Evolutionary conservation across 192 early-diverging fungal genomes (phyloP).

Genomic region (Chytriomyces sp.): DNA sequence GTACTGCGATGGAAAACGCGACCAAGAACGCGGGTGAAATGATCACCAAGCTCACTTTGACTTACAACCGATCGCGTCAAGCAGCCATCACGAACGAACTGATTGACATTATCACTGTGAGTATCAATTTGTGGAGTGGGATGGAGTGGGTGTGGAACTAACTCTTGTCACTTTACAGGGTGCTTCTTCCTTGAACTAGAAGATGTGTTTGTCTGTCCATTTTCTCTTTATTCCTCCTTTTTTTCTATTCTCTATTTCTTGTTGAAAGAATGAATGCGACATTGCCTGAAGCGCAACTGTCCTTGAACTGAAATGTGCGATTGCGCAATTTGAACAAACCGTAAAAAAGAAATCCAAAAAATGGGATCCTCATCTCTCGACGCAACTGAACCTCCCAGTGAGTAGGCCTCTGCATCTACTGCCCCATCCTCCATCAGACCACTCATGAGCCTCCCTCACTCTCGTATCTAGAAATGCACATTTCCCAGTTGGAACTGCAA

Average conservation of each 20-base stretch:
- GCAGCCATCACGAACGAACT: conserved; percentile 98
- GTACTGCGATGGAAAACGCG: conserved; percentile 99
- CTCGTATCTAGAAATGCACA: conserved; percentile 83
- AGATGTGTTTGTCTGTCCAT: not conserved
- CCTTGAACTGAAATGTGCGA: no score
- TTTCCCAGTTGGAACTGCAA: conserved; percentile 84
- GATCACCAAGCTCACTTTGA: conserved; percentile 93
- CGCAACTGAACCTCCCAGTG: conserved; percentile 12
- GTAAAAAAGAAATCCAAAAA: no score
- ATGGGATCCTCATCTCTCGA: no score
- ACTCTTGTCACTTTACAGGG: conserved; percentile 5
- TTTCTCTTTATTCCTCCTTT: no score
- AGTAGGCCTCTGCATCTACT: not conserved
- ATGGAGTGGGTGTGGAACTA: not conserved
- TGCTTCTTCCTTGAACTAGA: conserved; percentile 24
- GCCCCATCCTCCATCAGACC: not conserved
- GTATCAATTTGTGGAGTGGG: not conserved
- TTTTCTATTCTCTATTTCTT: no score
- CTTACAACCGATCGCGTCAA: conserved; percentile 97
- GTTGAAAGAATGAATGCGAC: no score
- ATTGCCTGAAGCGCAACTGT: no score
- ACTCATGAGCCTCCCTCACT: no score
- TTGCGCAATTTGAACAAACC: no score
- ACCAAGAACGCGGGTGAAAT: conserved; percentile 99
- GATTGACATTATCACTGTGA: conserved; percentile 49